These are phyloP conservation scores for Thyridium curvatum DNA, from an alignment of 2,329 filamentous ascomycete species.

Conservation along the genomic window DNA sequence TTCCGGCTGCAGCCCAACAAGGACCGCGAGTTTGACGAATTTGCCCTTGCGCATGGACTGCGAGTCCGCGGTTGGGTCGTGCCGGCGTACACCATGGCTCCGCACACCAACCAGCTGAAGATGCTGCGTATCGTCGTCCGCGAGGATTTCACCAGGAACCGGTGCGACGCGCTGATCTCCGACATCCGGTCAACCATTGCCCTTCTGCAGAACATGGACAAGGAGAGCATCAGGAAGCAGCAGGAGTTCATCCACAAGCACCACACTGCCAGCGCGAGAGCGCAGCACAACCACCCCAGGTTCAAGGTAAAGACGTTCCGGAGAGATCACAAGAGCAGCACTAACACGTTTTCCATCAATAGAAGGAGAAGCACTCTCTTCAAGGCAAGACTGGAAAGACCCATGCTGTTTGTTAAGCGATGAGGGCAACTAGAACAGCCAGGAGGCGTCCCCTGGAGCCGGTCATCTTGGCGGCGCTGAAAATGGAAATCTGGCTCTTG, in stretches of 20 bases:
- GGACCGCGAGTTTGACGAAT: conserved; percentile 64
- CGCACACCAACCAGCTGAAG: conserved; percentile 75
- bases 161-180: conserved; percentile 70
- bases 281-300: conserved; percentile 43
- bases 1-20: conserved; percentile 65
- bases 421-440: neutral
- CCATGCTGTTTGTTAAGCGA: conserved; percentile 68
- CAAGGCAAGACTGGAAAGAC: conserved; percentile 90
- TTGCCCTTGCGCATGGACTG: conserved; percentile 75
- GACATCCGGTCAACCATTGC: conserved; percentile 76
- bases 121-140: conserved; percentile 89
- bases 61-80: conserved; percentile 88
- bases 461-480: too few species aligned
- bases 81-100: conserved; percentile 95
- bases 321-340: neutral
- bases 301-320: conserved; percentile 36
- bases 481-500: too few species aligned
- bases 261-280: conserved; percentile 43
- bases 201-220: conserved; percentile 68
- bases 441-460: too few species aligned
- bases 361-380: conserved; percentile 77
- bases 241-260: conserved; percentile 58
- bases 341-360: conserved; percentile 6
- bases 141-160: conserved; percentile 80
- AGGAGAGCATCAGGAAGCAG: conserved; percentile 62